Percentiles rank a stretch among this genome's conserved stretches.
Conservation (phyloP, 1,284 basidiomycete species). For the Cutaneotrichosporon sp. region DNA sequence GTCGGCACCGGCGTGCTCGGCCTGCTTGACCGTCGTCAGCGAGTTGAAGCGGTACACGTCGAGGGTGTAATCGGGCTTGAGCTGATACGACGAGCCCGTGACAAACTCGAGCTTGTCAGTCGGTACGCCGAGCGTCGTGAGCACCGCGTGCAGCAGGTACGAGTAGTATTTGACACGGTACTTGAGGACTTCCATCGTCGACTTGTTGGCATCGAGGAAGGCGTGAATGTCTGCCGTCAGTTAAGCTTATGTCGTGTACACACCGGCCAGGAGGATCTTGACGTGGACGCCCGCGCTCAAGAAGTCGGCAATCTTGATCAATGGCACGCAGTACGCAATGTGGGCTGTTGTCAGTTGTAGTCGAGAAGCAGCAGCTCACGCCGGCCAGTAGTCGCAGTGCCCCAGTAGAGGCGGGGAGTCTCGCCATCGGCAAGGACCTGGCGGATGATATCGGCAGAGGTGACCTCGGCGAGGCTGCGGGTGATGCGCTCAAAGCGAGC, state of each 20-base stretch:
- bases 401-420: slow-evolving; percentile 83
- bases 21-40: slow-evolving; percentile 89
- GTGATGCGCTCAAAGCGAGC: slow-evolving; percentile 84
- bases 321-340: slow-evolving; percentile 93
- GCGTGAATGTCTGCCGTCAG: slow-evolving; percentile 76
- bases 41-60: slow-evolving; percentile 90
- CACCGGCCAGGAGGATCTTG: slow-evolving; percentile 84
- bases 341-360: slow-evolving; percentile 64
- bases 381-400: slow-evolving; percentile 88
- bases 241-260: slow-evolving; percentile 25
- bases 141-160: slow-evolving; percentile 75
- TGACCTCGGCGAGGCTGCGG: slow-evolving; percentile 79
- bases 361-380: slow-evolving; percentile 62
- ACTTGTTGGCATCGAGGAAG: slow-evolving; percentile 97
- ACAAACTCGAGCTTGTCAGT: slow-evolving; percentile 80
- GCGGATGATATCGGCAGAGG: slow-evolving; percentile 81
- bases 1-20: slow-evolving; percentile 98
- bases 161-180: slow-evolving; percentile 91
- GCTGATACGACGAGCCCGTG: slow-evolving; percentile 77
- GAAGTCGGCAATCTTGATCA: slow-evolving; percentile 97
- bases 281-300: slow-evolving; percentile 85
- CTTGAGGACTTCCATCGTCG: slow-evolving; percentile 87
- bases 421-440: slow-evolving; percentile 75
- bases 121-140: slow-evolving; percentile 85
- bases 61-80: slow-evolving; percentile 86